A percentile compares a stretch with the other conserved stretches of the same genome.
Conservation (phyloP, 768 basidiomycete genomes). For the Pleurotus pulmonarius region DNA sequence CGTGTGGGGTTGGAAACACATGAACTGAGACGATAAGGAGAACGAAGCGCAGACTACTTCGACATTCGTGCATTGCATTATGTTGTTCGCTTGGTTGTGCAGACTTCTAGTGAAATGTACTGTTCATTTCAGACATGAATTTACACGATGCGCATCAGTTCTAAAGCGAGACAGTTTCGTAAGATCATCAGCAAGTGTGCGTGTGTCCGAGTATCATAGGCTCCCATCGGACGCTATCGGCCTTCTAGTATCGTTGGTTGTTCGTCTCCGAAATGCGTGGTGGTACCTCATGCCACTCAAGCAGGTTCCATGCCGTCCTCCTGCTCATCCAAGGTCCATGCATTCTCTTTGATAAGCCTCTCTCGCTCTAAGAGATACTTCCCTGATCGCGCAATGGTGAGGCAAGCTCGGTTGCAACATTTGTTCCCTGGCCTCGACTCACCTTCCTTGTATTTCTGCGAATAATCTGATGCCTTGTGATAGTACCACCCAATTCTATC, state of each 20-base stretch:
- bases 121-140: no score
- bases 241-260: neutral
- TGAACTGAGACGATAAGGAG: neutral
- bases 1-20: constrained; percentile 6
- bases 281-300: neutral
- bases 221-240: neutral
- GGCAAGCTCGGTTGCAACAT: neutral
- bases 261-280: neutral
- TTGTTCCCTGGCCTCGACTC: constrained; percentile 11
- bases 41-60: no score
- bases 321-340: constrained; percentile 60
- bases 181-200: no score
- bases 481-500: constrained; percentile 83
- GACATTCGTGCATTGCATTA: no score
- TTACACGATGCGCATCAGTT: no score
- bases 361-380: constrained; percentile 82
- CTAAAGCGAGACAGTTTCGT: no score
- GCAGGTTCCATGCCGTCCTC: neutral
- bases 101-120: no score
- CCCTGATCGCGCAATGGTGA: constrained; percentile 33
- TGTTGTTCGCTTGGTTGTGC: neutral
- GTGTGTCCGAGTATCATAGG: no score
- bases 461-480: constrained; percentile 68
- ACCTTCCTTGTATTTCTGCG: constrained; percentile 89
- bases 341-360: constrained; percentile 78